phyloP scores from a whole-genome alignment of 306 rosid species.

The Ochetophila trinervis region DNA sequence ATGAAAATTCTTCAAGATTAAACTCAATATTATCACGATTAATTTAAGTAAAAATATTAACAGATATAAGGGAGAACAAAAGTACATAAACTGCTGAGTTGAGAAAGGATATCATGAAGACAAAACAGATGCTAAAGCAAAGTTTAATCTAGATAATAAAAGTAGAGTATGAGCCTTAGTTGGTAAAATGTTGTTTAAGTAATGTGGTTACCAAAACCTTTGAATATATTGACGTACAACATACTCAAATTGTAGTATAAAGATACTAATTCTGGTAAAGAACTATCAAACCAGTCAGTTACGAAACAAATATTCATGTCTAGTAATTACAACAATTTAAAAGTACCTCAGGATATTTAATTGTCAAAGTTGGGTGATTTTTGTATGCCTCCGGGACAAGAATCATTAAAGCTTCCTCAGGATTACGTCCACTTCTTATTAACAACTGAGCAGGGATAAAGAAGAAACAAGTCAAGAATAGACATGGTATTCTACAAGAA shows the following conservation, averaged over 20 bases:
- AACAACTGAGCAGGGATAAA: slow-evolving; percentile 53
- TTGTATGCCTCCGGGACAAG: slow-evolving; percentile 99
- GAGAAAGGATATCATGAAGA: neutral
- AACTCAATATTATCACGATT: neutral
- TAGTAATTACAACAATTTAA: slow-evolving; percentile 3
- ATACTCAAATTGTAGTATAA: neutral
- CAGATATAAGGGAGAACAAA: neutral
- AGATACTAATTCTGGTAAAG: neutral
- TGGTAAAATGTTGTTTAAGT: neutral
- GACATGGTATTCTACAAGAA: slow-evolving; percentile 15
- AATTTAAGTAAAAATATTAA: neutral
- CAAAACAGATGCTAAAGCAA: neutral
- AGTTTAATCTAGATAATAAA: slow-evolving; percentile 7
- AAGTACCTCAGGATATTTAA: slow-evolving; percentile 95
- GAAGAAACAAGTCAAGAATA: slow-evolving; percentile 21
- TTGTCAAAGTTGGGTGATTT: slow-evolving; percentile 84
- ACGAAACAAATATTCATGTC: neutral
- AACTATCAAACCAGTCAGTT: too few relatives aligned
- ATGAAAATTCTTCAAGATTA: neutral
- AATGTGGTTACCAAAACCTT: neutral
- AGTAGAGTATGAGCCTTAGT: neutral
- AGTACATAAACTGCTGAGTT: neutral
- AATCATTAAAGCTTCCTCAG: slow-evolving; percentile 96
- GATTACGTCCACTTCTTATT: slow-evolving; percentile 88
- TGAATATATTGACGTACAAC: neutral